These are phyloP conservation scores for Pythium oligandrum DNA, from an alignment of 352 stramenopile species.

Conservation along the genomic window DNA sequence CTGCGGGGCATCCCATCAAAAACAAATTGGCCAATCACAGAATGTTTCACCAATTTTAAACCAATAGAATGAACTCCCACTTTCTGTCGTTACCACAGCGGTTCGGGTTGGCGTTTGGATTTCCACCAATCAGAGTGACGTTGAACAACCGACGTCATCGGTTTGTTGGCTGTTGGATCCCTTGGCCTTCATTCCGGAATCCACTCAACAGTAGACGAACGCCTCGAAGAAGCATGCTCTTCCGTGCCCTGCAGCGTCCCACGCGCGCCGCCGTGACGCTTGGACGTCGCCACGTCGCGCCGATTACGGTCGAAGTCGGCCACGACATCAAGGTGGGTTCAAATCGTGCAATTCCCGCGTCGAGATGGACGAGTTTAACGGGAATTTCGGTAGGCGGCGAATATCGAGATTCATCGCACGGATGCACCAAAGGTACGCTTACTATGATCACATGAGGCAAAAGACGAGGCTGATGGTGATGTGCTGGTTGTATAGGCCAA, in stretches of 20 bases:
- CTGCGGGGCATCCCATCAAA: constrained; percentile 6
- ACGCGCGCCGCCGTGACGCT: constrained; percentile 2
- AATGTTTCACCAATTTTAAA: constrained; percentile 1
- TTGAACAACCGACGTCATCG: constrained; percentile 2
- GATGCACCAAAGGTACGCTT: constrained; percentile 19
- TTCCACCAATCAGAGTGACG: neutral
- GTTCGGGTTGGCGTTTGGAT: neutral
- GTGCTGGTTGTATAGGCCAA: constrained; percentile 34
- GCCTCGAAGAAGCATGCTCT: constrained; percentile 1
- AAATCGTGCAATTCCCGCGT: too few relatives aligned
- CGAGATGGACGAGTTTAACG: too few relatives aligned
- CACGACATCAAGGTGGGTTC: constrained; percentile 20
- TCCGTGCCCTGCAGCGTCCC: neutral
- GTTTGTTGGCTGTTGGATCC: neutral
- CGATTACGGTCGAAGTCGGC: constrained; percentile 28
- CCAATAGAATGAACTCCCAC: neutral
- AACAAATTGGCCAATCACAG: constrained; percentile 15
- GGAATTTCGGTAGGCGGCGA: constrained; percentile 12
- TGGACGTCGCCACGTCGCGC: constrained; percentile 8
- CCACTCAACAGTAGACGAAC: neutral
- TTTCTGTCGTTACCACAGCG: neutral
- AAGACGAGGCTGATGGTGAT: neutral
- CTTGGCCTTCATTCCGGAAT: neutral
- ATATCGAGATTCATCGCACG: constrained; percentile 47
- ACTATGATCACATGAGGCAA: neutral